These are phyloP conservation scores for Crithidia brevicula DNA, from an alignment of 208 protist genomes.

Conservation along the genomic window DNA sequence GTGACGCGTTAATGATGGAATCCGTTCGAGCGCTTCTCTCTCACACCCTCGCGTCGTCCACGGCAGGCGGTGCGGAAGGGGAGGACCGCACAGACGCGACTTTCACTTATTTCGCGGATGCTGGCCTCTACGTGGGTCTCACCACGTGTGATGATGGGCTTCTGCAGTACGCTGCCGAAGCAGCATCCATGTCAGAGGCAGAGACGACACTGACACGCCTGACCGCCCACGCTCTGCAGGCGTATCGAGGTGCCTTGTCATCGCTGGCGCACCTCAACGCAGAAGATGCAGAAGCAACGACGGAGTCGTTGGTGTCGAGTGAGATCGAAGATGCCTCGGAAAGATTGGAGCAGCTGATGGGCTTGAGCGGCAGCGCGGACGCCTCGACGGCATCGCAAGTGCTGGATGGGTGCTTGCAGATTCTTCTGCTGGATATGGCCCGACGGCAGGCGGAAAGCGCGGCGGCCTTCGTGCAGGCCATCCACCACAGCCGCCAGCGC, in stretches of 20 bases:
- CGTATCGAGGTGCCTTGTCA: constrained; percentile 7
- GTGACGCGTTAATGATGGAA: not conserved
- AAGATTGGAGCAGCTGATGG: not conserved
- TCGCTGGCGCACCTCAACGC: not conserved
- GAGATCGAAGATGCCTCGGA: not conserved
- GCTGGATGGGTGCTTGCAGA: constrained; percentile 13
- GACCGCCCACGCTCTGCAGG: not conserved
- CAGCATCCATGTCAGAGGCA: constrained; percentile 1
- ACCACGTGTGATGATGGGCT: constrained; percentile 18
- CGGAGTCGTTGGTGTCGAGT: not conserved
- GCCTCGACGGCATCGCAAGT: not conserved
- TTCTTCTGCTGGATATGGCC: constrained; percentile 11
- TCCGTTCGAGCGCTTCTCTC: not conserved
- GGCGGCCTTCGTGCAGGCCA: constrained; percentile 16
- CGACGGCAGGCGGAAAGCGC: constrained; percentile 9
- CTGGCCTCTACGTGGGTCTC: constrained; percentile 23
- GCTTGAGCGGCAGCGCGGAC: not conserved
- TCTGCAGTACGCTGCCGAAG: constrained; percentile 6
- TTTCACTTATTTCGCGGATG: constrained; percentile 18
- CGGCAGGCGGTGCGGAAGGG: not conserved
- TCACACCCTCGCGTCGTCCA: not conserved
- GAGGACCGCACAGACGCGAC: not conserved
- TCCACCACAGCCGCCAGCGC: not conserved
- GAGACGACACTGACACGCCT: not conserved
- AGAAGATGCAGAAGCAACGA: not conserved